Conservation (phyloP, 2,329 filamentous ascomycete genomes). For the Diaporthe citri region DNA sequence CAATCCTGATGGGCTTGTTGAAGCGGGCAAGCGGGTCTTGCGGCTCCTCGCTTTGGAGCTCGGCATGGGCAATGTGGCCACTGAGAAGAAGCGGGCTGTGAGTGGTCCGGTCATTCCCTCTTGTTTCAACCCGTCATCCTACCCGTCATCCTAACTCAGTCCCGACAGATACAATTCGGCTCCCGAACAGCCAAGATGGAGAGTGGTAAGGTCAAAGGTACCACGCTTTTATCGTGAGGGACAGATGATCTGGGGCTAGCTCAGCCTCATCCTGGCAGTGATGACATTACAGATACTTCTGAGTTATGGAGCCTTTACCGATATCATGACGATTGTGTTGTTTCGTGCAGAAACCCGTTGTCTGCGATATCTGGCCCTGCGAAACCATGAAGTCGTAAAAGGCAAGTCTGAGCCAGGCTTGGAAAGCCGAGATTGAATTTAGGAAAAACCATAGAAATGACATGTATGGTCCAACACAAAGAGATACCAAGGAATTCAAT, state of each 20-base stretch:
- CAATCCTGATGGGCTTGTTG: constrained; percentile 62
- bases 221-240: constrained; percentile 66
- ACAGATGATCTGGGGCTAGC: neutral
- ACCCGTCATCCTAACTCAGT: neutral
- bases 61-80: constrained; percentile 77
- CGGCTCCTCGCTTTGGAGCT: constrained; percentile 81
- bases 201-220: constrained; percentile 76
- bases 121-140: neutral
- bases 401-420: constrained; percentile 53
- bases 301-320: constrained; percentile 58
- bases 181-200: constrained; percentile 88
- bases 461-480: neutral
- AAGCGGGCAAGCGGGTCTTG: constrained; percentile 85
- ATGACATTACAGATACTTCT: constrained; percentile 84
- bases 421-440: neutral
- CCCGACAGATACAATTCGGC: constrained; percentile 80
- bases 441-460: neutral
- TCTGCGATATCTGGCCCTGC: constrained; percentile 44
- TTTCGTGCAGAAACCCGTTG: constrained; percentile 66
- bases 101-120: constrained; percentile 50
- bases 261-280: constrained; percentile 62
- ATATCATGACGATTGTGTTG: constrained; percentile 53
- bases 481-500: neutral
- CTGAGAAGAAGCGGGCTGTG: constrained; percentile 94
- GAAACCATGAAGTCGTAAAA: constrained; percentile 52